Conservation (phyloP, 176 grass and related monocot species). For the Canna indica region DNA sequence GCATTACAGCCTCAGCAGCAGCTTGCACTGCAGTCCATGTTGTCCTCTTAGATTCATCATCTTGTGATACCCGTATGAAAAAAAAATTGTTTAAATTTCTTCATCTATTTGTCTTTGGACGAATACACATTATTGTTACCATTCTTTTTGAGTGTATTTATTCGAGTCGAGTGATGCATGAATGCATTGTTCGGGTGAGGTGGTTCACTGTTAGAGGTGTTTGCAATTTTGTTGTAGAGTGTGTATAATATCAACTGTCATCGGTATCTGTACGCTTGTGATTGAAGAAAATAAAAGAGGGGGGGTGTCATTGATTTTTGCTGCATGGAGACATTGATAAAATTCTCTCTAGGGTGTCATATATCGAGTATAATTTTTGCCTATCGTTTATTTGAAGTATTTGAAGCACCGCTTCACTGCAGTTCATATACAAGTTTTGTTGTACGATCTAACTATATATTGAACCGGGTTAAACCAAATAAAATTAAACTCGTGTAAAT, state of each 20-base stretch:
- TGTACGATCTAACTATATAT: no score
- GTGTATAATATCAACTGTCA: not conserved
- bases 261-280: not conserved
- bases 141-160: not conserved
- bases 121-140: not conserved
- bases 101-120: not conserved
- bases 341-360: no score
- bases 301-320: not conserved
- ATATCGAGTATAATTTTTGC: no score
- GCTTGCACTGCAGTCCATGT: constrained; percentile 66
- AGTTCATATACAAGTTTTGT: no score
- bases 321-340: not conserved
- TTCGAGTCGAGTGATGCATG: not conserved
- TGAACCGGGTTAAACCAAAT: no score
- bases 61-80: not conserved
- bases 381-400: no score
- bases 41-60: constrained; percentile 36
- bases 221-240: not conserved
- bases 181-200: not conserved
- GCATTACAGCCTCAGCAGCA: constrained; percentile 81
- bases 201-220: not conserved
- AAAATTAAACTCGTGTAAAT: no score
- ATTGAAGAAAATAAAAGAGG: not conserved
- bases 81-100: not conserved
- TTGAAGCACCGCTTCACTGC: no score